Conservation (phyloP, 805 yeast species). For the Millerozyma miso region DNA sequence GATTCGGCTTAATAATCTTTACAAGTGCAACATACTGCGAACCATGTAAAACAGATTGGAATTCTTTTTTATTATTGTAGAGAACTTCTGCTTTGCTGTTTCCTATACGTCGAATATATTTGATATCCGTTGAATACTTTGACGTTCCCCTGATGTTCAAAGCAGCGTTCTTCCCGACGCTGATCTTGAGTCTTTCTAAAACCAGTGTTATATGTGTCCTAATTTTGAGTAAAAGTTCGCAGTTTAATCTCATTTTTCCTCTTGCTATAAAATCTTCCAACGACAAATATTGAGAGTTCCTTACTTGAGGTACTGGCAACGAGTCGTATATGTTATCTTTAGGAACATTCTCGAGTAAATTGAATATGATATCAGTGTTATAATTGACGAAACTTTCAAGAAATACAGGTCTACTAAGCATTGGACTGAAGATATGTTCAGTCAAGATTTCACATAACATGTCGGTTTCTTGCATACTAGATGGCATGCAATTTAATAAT, state of each 20-base stretch:
- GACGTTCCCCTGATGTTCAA: constrained; percentile 20
- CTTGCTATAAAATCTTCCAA: constrained; percentile 6
- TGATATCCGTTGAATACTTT: constrained; percentile 23
- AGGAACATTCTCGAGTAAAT: not conserved
- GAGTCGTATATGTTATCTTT: not conserved
- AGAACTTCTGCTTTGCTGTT: constrained; percentile 1
- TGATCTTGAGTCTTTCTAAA: constrained; percentile 14
- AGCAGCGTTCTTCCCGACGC: constrained; percentile 7
- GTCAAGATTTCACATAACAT: constrained; percentile 1
- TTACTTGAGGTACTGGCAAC: constrained; percentile 1
- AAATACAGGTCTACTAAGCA: not conserved
- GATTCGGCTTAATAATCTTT: constrained; percentile 25
- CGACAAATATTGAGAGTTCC: constrained; percentile 3
- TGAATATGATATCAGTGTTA: constrained; percentile 1
- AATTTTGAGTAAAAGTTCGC: constrained; percentile 2
- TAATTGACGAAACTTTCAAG: not conserved
- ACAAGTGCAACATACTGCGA: constrained; percentile 13
- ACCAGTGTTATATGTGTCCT: constrained; percentile 14
- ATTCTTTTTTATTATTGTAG: constrained; percentile 1
- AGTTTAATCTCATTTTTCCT: not conserved
- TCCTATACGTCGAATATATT: constrained; percentile 5
- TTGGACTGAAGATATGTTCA: not conserved
- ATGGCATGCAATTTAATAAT: constrained; percentile 1
- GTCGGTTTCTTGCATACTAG: not conserved
- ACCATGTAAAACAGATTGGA: not conserved